Percentiles rank a stretch among this genome's conserved stretches.
Conservation (phyloP, 192 early-diverging fungal genomes). For the Funneliformis mosseae region DNA sequence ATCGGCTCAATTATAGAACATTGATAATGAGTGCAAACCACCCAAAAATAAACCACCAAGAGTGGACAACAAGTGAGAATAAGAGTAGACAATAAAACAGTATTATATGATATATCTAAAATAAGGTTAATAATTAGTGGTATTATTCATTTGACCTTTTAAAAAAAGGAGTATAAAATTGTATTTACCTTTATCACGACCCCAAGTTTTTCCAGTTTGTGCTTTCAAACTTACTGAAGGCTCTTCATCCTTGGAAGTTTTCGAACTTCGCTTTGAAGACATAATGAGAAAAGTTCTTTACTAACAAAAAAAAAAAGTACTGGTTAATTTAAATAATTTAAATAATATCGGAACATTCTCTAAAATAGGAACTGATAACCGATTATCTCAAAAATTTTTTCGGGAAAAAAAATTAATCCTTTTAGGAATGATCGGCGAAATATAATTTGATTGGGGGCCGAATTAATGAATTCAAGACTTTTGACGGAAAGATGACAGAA, state of each 20-base stretch:
- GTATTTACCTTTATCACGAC: slow-evolving; percentile 64
- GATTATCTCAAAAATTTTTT: too few species aligned
- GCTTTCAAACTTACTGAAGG: slow-evolving; percentile 34
- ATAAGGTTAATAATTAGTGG: background rate
- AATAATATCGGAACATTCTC: too few species aligned
- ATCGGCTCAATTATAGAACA: slow-evolving; percentile 66
- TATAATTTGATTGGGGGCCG: too few species aligned
- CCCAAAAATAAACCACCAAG: slow-evolving; percentile 69
- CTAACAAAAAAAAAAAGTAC: too few species aligned
- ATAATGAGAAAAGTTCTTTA: too few species aligned
- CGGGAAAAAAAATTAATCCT: too few species aligned
- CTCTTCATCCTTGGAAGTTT: background rate
- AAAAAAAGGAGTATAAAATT: background rate
- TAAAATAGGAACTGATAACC: too few species aligned
- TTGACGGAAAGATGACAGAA: background rate
- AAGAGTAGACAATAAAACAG: slow-evolving; percentile 52
- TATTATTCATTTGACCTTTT: background rate
- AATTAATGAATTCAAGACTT: background rate
- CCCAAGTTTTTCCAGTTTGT: slow-evolving; percentile 76
- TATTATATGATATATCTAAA: slow-evolving; percentile 52
- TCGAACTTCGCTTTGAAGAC: background rate
- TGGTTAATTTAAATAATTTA: too few species aligned
- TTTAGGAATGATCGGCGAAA: too few species aligned
- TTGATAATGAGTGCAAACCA: slow-evolving; percentile 64
- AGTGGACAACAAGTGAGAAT: slow-evolving; percentile 68